Percentiles rank a stretch among this genome's conserved stretches.
These are phyloP conservation scores for Apiospora rasikravindrae DNA, from an alignment of 2,329 filamentous ascomycete species.

Conservation along the genomic window DNA sequence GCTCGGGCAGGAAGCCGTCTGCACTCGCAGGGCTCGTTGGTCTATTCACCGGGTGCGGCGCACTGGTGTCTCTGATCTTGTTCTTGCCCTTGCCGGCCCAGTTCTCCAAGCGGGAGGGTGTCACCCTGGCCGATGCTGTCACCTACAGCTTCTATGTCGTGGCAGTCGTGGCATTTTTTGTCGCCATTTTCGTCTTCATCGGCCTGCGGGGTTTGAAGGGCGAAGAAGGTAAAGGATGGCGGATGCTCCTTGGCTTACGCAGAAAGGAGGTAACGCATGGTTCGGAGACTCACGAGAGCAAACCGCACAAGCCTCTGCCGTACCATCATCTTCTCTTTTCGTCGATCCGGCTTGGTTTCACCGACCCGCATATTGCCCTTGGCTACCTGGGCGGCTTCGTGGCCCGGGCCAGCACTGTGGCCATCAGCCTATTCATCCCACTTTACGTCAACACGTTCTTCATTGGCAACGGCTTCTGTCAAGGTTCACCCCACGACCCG, in stretches of 20 bases:
- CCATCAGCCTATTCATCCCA: slow-evolving; percentile 93
- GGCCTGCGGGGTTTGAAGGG: slow-evolving; percentile 73
- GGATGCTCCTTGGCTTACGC: slow-evolving; percentile 54
- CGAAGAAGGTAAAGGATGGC: slow-evolving; percentile 79
- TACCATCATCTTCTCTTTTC: slow-evolving; percentile 66
- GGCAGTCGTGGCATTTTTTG: slow-evolving; percentile 70
- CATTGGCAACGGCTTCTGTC: slow-evolving; percentile 79
- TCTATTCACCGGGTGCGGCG: slow-evolving; percentile 89
- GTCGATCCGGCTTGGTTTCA: slow-evolving; percentile 73
- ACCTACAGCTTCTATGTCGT: slow-evolving; percentile 89
- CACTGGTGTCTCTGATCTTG: slow-evolving; percentile 78
- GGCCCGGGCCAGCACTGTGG: slow-evolving; percentile 90
- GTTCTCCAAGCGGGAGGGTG: slow-evolving; percentile 73
- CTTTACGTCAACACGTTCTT: slow-evolving; percentile 93
- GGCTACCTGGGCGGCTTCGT: slow-evolving; percentile 96
- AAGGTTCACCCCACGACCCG: slow-evolving; percentile 66
- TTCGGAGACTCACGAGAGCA: slow-evolving; percentile 12
- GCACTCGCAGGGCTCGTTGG: slow-evolving; percentile 87
- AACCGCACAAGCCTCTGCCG: slow-evolving; percentile 47
- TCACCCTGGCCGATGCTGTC: slow-evolving; percentile 76
- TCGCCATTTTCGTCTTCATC: slow-evolving; percentile 78
- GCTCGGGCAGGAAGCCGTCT: slow-evolving; percentile 52
- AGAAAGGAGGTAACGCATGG: slow-evolving; percentile 24
- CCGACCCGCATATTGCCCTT: slow-evolving; percentile 77
- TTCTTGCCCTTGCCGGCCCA: slow-evolving; percentile 88